Evolutionary conservation across 257 asterid genomes (phyloP), one percentile per base, ranked within the genome.

Genomic region (Scutellaria barbata): DNA sequence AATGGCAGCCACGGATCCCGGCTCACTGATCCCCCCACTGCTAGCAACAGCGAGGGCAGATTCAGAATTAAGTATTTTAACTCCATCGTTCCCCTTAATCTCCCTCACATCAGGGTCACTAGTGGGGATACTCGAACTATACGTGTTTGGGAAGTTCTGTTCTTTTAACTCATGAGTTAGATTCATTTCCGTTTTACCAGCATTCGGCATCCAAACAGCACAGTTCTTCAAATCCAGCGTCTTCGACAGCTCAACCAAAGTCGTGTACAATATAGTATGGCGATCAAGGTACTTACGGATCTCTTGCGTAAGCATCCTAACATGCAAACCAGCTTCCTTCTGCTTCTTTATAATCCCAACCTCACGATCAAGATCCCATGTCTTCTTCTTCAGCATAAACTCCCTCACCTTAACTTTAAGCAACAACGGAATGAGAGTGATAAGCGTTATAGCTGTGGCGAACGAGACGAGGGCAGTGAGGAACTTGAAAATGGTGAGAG

Each of bases 281-380:
- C 98, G 83, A 82, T 91, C 99, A 37, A 94, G 87, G 18, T 90
- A 94, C 66, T 81, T 94, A 3, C 99, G 83, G 13, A 91, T 91
- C 89, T 91, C 99, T 18, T 83, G 96, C 6, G 98, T 94, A 6
- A 94, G 89, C 98, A 94, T 94, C 47, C 96, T 80, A n/a, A 91
- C 98, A 52, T 92, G 98, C 83, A 78, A 58, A 13, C 89, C 96
- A 18, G 90, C 90, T 78, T 94, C 98, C 37, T 77, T 86, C 80
- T 89, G 88, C 77, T 74, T 81, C 83, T 79, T 91, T 61, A 85
- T 94, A 48, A 81, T 80, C 20, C 85, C 93, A 66, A 94, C 98
- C 72, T 91, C 90, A 35, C 87, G 80, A 69, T 82, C 96, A 79
- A 94, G 97, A 77, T 94, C 99, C 88, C 90, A 81, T 1, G 96